These are phyloP conservation scores for Fusarium euwallaceae DNA, from an alignment of 2,329 filamentous ascomycete genomes.

Conservation along the genomic window DNA sequence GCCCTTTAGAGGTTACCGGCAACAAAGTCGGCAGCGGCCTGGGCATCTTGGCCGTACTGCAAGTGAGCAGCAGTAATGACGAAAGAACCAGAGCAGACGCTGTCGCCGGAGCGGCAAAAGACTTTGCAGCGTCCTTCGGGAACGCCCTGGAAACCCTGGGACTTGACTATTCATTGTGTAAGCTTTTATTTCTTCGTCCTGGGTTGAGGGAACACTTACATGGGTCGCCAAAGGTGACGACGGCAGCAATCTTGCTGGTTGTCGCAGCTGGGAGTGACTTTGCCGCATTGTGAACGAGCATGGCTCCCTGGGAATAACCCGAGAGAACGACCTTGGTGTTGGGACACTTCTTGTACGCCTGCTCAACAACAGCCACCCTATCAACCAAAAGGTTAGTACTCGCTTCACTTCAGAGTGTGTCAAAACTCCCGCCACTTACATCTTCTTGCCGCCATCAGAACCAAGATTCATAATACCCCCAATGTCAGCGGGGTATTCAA, in stretches of 20 bases:
- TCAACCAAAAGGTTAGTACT: slow-evolving; percentile 1
- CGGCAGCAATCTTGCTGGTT: slow-evolving; percentile 46
- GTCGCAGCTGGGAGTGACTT: slow-evolving; percentile 52
- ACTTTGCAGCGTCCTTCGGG: slow-evolving; percentile 41
- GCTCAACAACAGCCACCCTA: slow-evolving; percentile 39
- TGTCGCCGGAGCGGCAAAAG: slow-evolving; percentile 51
- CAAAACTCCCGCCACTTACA: slow-evolving; percentile 55
- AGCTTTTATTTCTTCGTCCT: slow-evolving; percentile 6
- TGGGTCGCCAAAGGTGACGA: slow-evolving; percentile 50
- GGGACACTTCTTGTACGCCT: slow-evolving; percentile 58
- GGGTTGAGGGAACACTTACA: slow-evolving; percentile 31
- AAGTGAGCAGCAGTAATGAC: slow-evolving; percentile 46
- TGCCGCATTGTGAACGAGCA: slow-evolving; percentile 60
- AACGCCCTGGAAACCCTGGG: slow-evolving; percentile 41
- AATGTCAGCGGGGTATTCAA: slow-evolving; percentile 63
- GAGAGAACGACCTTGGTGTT: slow-evolving; percentile 60
- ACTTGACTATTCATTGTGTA: slow-evolving; percentile 31
- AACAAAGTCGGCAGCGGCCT: slow-evolving; percentile 47
- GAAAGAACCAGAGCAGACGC: slow-evolving; percentile 48
- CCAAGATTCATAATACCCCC: slow-evolving; percentile 62
- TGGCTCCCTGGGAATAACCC: slow-evolving; percentile 60
- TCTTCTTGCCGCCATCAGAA: slow-evolving; percentile 58
- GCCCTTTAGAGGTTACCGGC: slow-evolving; percentile 35
- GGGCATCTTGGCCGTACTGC: slow-evolving; percentile 48
- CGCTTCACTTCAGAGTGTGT: not conserved